A percentile compares a stretch with the other conserved stretches of the same genome.
These are phyloP conservation scores for Vigna mungo DNA, from an alignment of 306 rosid genomes.

Conservation along the genomic window DNA sequence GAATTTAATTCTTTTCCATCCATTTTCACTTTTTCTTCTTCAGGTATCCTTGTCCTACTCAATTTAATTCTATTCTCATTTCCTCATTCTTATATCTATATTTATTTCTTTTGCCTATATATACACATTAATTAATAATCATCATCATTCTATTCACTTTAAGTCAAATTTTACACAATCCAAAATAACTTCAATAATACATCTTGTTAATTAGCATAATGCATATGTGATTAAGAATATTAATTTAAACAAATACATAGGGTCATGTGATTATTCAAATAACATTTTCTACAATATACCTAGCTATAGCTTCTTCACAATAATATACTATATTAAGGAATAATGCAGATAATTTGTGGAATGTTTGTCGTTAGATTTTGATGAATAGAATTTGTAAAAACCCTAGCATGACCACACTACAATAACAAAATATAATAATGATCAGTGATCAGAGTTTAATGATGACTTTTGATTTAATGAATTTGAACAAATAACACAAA, in stretches of 20 bases:
- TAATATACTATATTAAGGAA: slow-evolving; percentile 1
- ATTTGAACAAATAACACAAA: slow-evolving; percentile 17
- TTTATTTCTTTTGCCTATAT: background rate
- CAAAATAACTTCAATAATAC: background rate
- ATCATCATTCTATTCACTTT: background rate
- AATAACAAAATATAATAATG: slow-evolving; percentile 19
- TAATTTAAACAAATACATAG: background rate
- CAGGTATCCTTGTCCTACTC: background rate
- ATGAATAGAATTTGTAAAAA: slow-evolving; percentile 23
- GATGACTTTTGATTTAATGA: background rate
- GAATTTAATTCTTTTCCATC: background rate
- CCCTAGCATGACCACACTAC: slow-evolving; percentile 12
- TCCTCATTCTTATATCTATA: background rate
- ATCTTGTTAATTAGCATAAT: background rate
- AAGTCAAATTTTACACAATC: background rate
- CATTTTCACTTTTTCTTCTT: background rate
- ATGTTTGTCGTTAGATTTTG: slow-evolving; percentile 25
- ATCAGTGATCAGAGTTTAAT: slow-evolving; percentile 18
- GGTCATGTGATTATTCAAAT: background rate
- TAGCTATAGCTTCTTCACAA: background rate
- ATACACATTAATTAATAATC: background rate
- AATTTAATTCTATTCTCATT: background rate
- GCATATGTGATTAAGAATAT: background rate
- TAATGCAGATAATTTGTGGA: slow-evolving; percentile 21
- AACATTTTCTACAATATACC: background rate